Evolutionary conservation across 78 protist genomes (phyloP).

Genomic region (Salpingoeca rosetta): DNA sequence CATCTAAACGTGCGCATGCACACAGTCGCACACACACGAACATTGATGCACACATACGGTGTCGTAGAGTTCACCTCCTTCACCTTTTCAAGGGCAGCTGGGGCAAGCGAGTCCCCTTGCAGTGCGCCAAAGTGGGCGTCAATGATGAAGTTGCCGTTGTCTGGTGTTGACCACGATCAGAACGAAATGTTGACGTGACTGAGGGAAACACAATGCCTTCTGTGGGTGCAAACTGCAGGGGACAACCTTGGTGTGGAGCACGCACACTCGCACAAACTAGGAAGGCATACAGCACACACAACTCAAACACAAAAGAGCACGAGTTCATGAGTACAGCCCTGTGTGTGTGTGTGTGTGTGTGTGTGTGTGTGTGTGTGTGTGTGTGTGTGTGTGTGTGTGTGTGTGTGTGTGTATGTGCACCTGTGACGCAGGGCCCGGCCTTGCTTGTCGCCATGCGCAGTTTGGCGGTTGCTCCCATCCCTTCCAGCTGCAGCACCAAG

Average conservation of each 20-base stretch:
- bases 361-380: neutral
- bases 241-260: too few relatives aligned
- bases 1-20: too few relatives aligned
- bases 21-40: neutral
- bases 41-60: neutral
- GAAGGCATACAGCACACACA: neutral
- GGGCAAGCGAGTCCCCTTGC: too few relatives aligned
- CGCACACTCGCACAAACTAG: neutral
- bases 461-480: neutral
- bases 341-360: neutral
- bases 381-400: neutral
- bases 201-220: neutral
- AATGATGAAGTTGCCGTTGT: constrained; percentile 68
- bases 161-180: constrained; percentile 9
- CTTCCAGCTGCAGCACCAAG: neutral
- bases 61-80: neutral
- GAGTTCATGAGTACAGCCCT: neutral
- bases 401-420: too few relatives aligned
- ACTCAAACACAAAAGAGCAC: neutral
- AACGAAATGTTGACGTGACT: neutral
- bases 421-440: constrained; percentile 69
- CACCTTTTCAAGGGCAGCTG: constrained; percentile 12
- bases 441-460: constrained; percentile 59
- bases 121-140: constrained; percentile 50
- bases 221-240: neutral